phyloP scores from a whole-genome alignment of 306 rosid species.

The Gastrolobium villosum region DNA sequence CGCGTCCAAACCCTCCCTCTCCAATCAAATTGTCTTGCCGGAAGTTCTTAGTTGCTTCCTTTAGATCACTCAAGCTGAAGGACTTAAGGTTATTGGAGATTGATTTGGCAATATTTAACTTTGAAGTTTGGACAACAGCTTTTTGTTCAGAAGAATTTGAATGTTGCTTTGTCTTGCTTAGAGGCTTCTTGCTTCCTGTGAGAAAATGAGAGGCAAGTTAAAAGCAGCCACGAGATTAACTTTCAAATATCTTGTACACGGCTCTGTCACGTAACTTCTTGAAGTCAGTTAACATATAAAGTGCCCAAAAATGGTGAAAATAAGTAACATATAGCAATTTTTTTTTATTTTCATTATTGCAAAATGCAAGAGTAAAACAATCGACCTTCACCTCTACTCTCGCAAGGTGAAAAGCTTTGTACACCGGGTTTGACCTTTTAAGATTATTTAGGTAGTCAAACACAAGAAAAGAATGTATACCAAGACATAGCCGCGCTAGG shows the following conservation, averaged over 20 bases:
- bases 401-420: too few relatives aligned
- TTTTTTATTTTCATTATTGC: neutral
- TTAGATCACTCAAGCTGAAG: slow-evolving; percentile 82
- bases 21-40: slow-evolving; percentile 77
- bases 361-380: too few relatives aligned
- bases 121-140: slow-evolving; percentile 13
- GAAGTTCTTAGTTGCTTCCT: slow-evolving; percentile 86
- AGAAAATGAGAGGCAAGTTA: slow-evolving; percentile 29
- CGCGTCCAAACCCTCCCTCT: slow-evolving; percentile 95
- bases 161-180: slow-evolving; percentile 47
- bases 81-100: slow-evolving; percentile 65
- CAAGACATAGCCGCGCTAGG: neutral
- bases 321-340: neutral
- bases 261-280: neutral
- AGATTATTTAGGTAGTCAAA: slow-evolving; percentile 18
- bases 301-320: neutral
- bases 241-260: slow-evolving; percentile 13
- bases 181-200: slow-evolving; percentile 57
- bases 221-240: slow-evolving; percentile 31
- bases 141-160: slow-evolving; percentile 44
- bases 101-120: slow-evolving; percentile 47
- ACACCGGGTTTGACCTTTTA: neutral
- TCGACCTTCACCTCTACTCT: too few relatives aligned
- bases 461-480: neutral
- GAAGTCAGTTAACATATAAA: neutral